Conservation (phyloP, 2,329 filamentous ascomycete species). For the Diaporthe aspalathi region DNA sequence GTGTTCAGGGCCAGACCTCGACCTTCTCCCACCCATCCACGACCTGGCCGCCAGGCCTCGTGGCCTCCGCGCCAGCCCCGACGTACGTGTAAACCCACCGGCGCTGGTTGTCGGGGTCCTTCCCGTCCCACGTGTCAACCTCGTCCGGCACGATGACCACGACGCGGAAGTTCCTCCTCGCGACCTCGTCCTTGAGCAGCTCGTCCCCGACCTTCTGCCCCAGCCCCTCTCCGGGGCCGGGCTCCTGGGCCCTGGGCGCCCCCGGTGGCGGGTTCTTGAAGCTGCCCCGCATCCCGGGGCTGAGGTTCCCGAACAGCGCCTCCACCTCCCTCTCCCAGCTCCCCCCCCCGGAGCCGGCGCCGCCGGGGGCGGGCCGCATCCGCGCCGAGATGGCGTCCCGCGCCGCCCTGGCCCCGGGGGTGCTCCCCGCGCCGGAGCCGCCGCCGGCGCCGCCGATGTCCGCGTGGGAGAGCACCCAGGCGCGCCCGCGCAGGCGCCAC, state of each 20-base stretch:
- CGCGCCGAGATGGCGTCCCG: slow-evolving; percentile 69
- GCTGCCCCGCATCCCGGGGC: slow-evolving; percentile 80
- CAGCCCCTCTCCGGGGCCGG: slow-evolving; percentile 56
- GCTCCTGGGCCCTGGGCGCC: slow-evolving; percentile 63
- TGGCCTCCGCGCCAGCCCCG: slow-evolving; percentile 50
- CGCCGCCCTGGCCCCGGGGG: slow-evolving; percentile 66
- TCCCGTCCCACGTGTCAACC: slow-evolving; percentile 80
- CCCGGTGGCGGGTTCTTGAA: slow-evolving; percentile 81
- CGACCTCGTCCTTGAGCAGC: slow-evolving; percentile 72
- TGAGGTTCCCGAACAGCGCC: slow-evolving; percentile 89
- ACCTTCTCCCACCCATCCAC: slow-evolving; percentile 71
- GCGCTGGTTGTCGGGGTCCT: slow-evolving; percentile 70
- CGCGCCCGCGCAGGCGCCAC: slow-evolving; percentile 84
- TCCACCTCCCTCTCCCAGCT: slow-evolving; percentile 84
- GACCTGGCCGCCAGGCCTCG: slow-evolving; percentile 49
- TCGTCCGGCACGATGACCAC: slow-evolving; percentile 83
- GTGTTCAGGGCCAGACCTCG: slow-evolving; percentile 75
- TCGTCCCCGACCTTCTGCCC: slow-evolving; percentile 74
- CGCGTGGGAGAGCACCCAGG: slow-evolving; percentile 75
- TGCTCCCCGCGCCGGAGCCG: slow-evolving; percentile 52
- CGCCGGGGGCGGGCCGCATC: slow-evolving; percentile 65
- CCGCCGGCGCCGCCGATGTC: slow-evolving; percentile 64
- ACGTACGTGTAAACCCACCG: slow-evolving; percentile 76
- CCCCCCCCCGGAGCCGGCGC: slow-evolving; percentile 65
- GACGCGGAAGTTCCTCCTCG: slow-evolving; percentile 82